Conservation (phyloP, 2,329 filamentous ascomycete genomes). For the Aureobasidium melanogenum region DNA sequence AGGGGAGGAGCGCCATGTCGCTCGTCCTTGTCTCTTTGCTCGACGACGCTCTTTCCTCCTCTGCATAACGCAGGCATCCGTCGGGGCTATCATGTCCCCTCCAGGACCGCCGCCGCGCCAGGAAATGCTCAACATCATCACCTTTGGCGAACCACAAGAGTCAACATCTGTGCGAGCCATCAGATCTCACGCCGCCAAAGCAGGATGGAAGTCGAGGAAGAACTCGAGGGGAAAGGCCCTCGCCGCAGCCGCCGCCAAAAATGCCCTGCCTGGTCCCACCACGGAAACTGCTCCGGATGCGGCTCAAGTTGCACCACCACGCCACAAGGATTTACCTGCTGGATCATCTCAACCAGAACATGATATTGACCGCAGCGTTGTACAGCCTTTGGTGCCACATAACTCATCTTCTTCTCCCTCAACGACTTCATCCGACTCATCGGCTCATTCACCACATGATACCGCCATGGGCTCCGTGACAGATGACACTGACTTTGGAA, state of each 20-base stretch:
- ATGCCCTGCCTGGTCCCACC: not conserved
- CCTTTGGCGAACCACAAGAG: not conserved
- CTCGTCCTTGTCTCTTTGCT: not conserved
- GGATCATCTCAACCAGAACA: not conserved
- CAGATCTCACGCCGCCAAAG: conserved; percentile 1
- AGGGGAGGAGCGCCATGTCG: not conserved
- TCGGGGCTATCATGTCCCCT: not conserved
- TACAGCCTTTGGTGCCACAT: not conserved
- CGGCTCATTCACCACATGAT: not conserved
- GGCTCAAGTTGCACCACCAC: not conserved
- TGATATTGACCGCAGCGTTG: not conserved
- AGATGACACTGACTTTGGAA: not conserved
- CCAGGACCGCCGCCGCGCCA: not conserved
- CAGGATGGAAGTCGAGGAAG: conserved; percentile 5
- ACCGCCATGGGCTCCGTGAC: not conserved
- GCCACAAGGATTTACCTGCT: not conserved
- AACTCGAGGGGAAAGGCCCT: not conserved
- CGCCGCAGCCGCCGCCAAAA: not conserved
- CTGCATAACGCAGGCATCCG: not conserved
- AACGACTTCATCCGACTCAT: not conserved
- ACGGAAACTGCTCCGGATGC: not conserved
- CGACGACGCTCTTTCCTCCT: not conserved
- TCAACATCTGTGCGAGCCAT: not conserved
- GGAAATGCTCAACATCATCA: conserved; percentile 1
- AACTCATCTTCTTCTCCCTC: not conserved